Conservation (phyloP, 2,329 filamentous ascomycete genomes). For the Trichoderma atroviride region DNA sequence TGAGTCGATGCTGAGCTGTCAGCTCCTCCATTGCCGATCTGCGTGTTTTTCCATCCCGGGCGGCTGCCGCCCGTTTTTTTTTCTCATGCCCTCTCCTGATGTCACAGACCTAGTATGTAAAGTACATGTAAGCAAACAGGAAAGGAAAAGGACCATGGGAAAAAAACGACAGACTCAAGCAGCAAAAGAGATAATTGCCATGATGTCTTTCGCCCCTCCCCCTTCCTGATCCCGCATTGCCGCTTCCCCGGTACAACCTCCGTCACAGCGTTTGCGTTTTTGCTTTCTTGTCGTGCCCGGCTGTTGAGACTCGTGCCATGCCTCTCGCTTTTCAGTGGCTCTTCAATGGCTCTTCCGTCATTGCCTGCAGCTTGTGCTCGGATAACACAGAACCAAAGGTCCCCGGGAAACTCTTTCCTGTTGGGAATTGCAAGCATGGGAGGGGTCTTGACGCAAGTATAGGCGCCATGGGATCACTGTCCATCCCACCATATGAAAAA, state of each 20-base stretch:
- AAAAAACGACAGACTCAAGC: not conserved
- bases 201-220: not conserved
- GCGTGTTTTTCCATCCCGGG: slow-evolving; percentile 20
- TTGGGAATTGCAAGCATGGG: slow-evolving; percentile 11
- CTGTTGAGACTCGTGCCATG: slow-evolving; percentile 9
- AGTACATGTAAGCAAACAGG: not conserved
- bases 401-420: not conserved
- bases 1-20: slow-evolving; percentile 16
- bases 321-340: slow-evolving; percentile 14
- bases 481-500: not conserved
- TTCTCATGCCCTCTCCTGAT: slow-evolving; percentile 6
- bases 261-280: not conserved
- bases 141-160: not conserved
- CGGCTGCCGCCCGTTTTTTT: not conserved
- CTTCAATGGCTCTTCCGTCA: slow-evolving; percentile 14
- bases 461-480: slow-evolving; percentile 9
- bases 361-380: slow-evolving; percentile 4
- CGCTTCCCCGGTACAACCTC: not conserved
- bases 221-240: slow-evolving; percentile 5
- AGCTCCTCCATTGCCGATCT: slow-evolving; percentile 20
- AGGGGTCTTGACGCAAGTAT: slow-evolving; percentile 7
- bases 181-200: not conserved
- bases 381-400: not conserved
- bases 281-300: not conserved
- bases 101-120: slow-evolving; percentile 1